Conservation (phyloP, 495 filamentous ascomycete genomes). For the Penicillium lagena region DNA sequence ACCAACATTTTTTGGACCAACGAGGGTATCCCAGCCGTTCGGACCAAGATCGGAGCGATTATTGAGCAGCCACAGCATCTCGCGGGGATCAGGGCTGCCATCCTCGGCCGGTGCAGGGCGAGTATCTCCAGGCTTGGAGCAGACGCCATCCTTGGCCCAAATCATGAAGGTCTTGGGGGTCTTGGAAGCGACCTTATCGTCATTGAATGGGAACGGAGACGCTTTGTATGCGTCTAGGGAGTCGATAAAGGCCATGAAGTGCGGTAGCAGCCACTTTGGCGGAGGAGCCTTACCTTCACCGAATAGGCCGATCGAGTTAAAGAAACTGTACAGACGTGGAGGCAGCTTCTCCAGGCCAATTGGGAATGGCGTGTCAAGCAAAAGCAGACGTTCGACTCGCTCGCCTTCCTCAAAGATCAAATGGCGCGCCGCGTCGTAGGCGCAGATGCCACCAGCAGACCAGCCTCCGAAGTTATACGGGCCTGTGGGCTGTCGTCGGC, state of each 20-base stretch:
- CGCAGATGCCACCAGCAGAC: conserved; percentile 85
- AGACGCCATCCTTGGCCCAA: conserved; percentile 80
- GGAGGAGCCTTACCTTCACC: conserved; percentile 61
- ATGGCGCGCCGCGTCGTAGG: conserved; percentile 74
- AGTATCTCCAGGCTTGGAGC: conserved; percentile 60
- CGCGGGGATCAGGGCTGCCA: conserved; percentile 41
- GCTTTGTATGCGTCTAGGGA: conserved; percentile 68
- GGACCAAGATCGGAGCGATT: conserved; percentile 72
- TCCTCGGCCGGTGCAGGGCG: conserved; percentile 63
- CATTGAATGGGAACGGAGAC: conserved; percentile 27
- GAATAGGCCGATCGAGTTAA: conserved; percentile 73
- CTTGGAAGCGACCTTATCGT: conserved; percentile 34
- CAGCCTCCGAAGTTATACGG: conserved; percentile 66
- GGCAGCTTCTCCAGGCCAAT: conserved; percentile 74
- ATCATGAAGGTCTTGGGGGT: conserved; percentile 60
- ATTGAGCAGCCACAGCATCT: conserved; percentile 74
- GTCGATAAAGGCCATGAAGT: conserved; percentile 72
- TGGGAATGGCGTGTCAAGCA: conserved; percentile 80
- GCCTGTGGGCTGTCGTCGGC: conserved; percentile 67
- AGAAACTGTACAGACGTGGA: conserved; percentile 68
- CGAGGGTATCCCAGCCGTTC: conserved; percentile 73
- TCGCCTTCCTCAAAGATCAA: conserved; percentile 62
- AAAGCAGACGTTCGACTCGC: conserved; percentile 62
- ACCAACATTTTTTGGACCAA: conserved; percentile 58
- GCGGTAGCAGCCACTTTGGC: conserved; percentile 74